Base-by-base conservation (phyloP, 2,329 filamentous ascomycete species). In the Xylaria sp. region DNA sequence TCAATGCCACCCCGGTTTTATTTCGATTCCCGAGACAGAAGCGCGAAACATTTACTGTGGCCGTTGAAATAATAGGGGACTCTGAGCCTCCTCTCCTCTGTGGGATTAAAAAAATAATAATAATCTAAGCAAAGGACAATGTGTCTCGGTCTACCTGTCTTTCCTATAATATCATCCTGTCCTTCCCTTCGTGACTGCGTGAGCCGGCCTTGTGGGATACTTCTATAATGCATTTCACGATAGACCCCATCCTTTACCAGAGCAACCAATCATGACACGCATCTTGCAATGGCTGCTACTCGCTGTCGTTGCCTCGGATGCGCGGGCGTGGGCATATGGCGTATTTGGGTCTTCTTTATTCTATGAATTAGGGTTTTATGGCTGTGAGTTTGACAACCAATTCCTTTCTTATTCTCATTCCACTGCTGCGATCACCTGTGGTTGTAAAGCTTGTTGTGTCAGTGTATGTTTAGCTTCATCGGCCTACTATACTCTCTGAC, bases 311-410 rank as follows among this genome's bases (percentile, higher is more conserved):
- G 49, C 55, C 56, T 58, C 60, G 39, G 12, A 58, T 39, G 39
- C 59, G 43, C 54, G 43, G 20, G 49, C 46, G 8, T 39, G 51
- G 25, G 68, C 68, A 9, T 58, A 66, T 63, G 59, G 66, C 28
- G 67, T 65, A 36, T 62, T 68, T n/a, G 63, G 63, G 25, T 68
- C 68, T 8, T 25, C 48, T 15, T 62, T 64, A 23, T 46, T 68
- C 23, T 72, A 72, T 46, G 68, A 72, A 36, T 28, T 64, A 15
- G 70, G 68, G 15, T 66, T 68, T 25, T 72, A 70, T n/a, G 70
- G 70, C 20, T 67, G 69, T 71, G 23, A 71, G 69, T 71, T 46
- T 46, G 18, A n/a, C 46, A 18, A 55, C 8, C 15, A 28, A 33
- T 36, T 58, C 18, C n/a, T 7, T 28, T 15, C 13, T 46, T 18